phyloP scores from a whole-genome alignment of 2,329 filamentous ascomycete genomes.

The Aspergillus sp. region DNA sequence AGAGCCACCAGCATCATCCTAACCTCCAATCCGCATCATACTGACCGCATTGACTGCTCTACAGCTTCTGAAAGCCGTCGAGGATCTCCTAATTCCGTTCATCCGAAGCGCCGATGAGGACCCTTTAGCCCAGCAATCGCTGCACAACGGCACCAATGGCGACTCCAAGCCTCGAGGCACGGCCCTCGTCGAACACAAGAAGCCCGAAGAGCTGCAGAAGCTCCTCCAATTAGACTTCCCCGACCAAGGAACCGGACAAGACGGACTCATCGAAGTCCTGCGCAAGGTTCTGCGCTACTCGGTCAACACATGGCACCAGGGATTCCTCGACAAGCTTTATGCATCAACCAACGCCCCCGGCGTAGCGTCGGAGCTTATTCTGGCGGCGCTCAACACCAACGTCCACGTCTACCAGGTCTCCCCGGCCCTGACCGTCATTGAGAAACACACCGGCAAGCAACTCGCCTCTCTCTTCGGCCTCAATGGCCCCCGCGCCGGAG shows the following conservation, averaged over 20 bases:
- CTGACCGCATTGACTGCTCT: conserved; percentile 4
- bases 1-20: neutral
- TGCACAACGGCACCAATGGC: conserved; percentile 20
- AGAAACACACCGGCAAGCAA: conserved; percentile 74
- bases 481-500: conserved; percentile 65
- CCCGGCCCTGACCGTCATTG: conserved; percentile 80
- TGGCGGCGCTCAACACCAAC: conserved; percentile 89
- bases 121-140: conserved; percentile 12
- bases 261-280: conserved; percentile 72
- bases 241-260: conserved; percentile 59
- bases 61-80: conserved; percentile 43
- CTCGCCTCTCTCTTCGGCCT: conserved; percentile 80
- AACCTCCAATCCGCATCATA: neutral
- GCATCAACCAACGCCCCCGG: conserved; percentile 86
- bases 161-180: conserved; percentile 61
- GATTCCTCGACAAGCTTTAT: conserved; percentile 94
- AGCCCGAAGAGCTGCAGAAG: conserved; percentile 60
- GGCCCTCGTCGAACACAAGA: conserved; percentile 64
- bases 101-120: conserved; percentile 46
- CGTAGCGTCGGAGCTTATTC: conserved; percentile 78
- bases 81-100: conserved; percentile 49
- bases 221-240: conserved; percentile 58
- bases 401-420: conserved; percentile 93
- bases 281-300: conserved; percentile 75
- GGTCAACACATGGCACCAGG: conserved; percentile 98